Evolutionary conservation across 169 alveolate genomes (phyloP), one percentile per base, ranked within the genome.

Genomic region (Plasmodium malariae): DNA sequence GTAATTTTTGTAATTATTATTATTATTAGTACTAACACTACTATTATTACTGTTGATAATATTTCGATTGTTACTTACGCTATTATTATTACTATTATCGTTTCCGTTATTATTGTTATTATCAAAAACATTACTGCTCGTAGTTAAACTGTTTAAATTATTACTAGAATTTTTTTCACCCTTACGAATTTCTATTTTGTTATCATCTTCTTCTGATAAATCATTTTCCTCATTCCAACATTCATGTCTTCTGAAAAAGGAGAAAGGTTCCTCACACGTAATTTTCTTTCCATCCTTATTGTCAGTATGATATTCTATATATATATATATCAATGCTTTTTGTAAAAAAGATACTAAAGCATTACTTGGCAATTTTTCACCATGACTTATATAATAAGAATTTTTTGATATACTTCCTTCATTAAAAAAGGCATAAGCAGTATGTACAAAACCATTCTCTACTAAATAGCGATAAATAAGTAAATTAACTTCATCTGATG

Each of bases 401-500:
- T 95, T 96, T 73, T 93, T 93, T 43, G 92, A 90, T 43, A 96
- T 93, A 51, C 88, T 87, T 14, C 97, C 97, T 88, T 96, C 98
- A 48, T 95, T 88, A 71, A 88, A 92, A 94, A 96, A 96, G 45
- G 96, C 76, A 73, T 93, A 95, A 45, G 98, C 97, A 37, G 97
- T 94, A 88, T 96, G 98, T 32, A 89, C 83, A 48, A 89, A 96
- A 88, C 98, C 98, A 74, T 95, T 95, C 91, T 96, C 98, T 30
- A 96, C 89, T 88, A 96, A 74, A 72, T 96, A 96, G 21, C 98
- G 95, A 88, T 96, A 95, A 21, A 96, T 93, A 88, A 95, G 72
- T 70, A 96, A 88, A 88, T 96, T 96, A 51, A 96, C 96, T 80
- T 96, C 98, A 88, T 96, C 98, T 26, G 98, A 95, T 21, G 98